Base-by-base conservation (phyloP, 2,329 filamentous ascomycete species). In the Arthroderma uncinatum region DNA sequence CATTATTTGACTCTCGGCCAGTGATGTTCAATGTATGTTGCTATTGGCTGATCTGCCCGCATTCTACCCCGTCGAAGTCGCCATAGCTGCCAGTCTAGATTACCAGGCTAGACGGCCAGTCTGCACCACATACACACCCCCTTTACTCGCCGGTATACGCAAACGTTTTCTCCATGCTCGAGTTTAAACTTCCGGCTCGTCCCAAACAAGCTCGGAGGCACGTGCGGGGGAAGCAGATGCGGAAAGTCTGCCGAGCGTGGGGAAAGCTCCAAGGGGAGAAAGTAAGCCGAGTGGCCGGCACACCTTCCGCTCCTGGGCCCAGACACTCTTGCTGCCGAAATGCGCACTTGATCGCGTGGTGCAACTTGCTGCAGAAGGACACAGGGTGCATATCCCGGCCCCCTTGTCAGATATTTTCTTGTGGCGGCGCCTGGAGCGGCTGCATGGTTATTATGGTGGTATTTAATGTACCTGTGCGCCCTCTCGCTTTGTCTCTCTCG, bases 331-430 rank as follows among this genome's bases (percentile, higher is more conserved):
- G 23, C 21, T 30, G 47, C 47, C 47, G 14, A 33, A 50, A 50
- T 50, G 47, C 47, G 47, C n/a, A 50, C 25, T n/a, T 33, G 47
- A 25, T 50, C 47, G 47, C 47, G 47, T 50, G 47, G 23, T 50
- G 7, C 47, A 33, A 4, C 33, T 7, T 25, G n/a, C 33, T 19
- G 28, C 14, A n/a, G 23, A 33, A 33, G 14, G 25, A 33, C 23
- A 25, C 28, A 33, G 25, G 25, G 14, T 34, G 47, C 47, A 33
- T 30, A 50, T 50, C 25, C 47, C 6, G 25, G 47, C 28, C 33
- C 47, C 25, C 47, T 50, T 28, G 28, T 50, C 28, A 47, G n/a
- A 30, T 50, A 33, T 30, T n/a, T 12, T 14, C 28, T 48, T 12
- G 14, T 12, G 47, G 14, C 47, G 47, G 47, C 47, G 47, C 19